Conservation (phyloP, 192 early-diverging fungal species). For the Podila verticillata region DNA sequence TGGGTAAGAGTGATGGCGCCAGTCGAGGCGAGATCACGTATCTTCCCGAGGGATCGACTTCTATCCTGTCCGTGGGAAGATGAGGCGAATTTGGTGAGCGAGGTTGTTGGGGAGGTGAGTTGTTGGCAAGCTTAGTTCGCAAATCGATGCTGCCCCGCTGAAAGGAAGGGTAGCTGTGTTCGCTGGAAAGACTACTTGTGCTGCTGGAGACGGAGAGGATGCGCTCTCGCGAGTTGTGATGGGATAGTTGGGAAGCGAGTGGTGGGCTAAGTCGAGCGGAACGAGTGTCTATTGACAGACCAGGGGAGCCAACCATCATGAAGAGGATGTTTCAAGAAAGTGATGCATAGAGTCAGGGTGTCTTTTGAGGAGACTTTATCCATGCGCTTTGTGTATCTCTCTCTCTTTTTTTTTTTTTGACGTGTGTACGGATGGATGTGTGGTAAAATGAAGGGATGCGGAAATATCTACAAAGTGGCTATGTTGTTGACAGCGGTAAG, state of each 20-base stretch:
- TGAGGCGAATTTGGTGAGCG: neutral
- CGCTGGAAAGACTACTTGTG: slow-evolving; percentile 1
- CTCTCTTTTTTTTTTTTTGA: neutral
- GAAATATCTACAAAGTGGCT: neutral
- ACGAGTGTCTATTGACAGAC: slow-evolving; percentile 4
- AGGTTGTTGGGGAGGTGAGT: neutral
- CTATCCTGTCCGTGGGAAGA: neutral
- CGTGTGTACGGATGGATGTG: neutral
- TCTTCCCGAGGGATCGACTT: neutral
- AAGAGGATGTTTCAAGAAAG: neutral
- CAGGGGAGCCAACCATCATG: neutral
- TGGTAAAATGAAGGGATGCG: neutral
- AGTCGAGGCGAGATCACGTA: neutral
- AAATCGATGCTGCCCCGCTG: neutral
- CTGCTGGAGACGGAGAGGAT: neutral
- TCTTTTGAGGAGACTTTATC: too few species aligned
- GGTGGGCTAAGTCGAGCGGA: neutral
- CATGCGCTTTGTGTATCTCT: neutral
- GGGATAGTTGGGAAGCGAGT: neutral
- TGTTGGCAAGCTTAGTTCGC: neutral
- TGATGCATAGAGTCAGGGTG: neutral
- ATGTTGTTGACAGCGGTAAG: neutral
- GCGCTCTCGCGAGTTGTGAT: neutral
- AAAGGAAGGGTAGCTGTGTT: neutral
- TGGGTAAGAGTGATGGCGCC: neutral